Conservation (phyloP, 306 rosid genomes). For the Prosopis cineraria region DNA sequence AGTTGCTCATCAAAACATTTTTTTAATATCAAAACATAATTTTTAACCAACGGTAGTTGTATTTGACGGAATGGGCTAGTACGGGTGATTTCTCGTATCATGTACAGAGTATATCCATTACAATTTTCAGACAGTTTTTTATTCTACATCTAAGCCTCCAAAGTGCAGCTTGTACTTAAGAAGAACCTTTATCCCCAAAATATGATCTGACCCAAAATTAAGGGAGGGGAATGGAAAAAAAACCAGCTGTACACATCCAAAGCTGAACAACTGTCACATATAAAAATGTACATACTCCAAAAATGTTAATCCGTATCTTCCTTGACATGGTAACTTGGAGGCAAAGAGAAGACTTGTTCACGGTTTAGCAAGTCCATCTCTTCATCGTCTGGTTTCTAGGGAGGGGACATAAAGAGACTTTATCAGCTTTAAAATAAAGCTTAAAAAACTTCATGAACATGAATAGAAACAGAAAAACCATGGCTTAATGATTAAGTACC, state of each 20-base stretch:
- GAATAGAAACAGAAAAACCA: not conserved
- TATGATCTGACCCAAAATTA: conserved; percentile 26
- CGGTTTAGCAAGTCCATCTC: conserved; percentile 71
- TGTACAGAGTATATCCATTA: not conserved
- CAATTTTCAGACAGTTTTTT: not conserved
- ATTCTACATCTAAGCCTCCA: not conserved
- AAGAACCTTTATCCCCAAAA: conserved; percentile 13
- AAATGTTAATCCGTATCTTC: conserved; percentile 61
- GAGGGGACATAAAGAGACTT: conserved; percentile 12
- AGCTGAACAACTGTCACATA: conserved; percentile 24
- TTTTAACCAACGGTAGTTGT: too few species aligned
- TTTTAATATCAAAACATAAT: too few species aligned
- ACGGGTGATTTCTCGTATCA: not conserved
- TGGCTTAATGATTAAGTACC: conserved; percentile 48
- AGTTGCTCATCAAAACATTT: too few species aligned
- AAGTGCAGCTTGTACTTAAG: not conserved
- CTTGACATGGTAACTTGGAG: conserved; percentile 74
- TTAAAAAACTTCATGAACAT: conserved; percentile 1
- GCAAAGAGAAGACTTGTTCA: conserved; percentile 89
- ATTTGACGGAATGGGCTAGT: too few species aligned
- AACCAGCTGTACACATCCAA: conserved; percentile 32
- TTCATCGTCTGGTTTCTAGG: conserved; percentile 92
- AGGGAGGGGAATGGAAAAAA: conserved; percentile 17
- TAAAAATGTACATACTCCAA: conserved; percentile 40
- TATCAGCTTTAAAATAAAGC: conserved; percentile 32